Conservation (phyloP, 495 filamentous ascomycete species). For the Penicillium tannophilum region DNA sequence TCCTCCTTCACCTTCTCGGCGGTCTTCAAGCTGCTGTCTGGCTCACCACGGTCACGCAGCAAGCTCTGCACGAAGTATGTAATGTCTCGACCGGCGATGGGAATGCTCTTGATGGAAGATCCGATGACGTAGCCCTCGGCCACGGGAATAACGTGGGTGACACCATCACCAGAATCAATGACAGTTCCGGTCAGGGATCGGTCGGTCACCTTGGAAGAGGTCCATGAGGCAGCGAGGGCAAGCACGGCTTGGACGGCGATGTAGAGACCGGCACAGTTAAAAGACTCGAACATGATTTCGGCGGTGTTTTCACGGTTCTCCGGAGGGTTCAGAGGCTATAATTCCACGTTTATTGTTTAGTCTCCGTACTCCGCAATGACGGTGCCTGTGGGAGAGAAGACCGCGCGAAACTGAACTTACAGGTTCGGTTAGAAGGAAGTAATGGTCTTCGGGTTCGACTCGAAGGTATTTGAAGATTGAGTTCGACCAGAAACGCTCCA, state of each 20-base stretch:
- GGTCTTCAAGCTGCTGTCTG: slow-evolving; percentile 95
- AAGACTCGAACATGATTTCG: slow-evolving; percentile 99
- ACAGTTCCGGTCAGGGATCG: slow-evolving; percentile 97
- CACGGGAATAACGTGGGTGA: slow-evolving; percentile 98
- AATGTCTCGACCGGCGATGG: slow-evolving; percentile 94
- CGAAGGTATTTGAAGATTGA: slow-evolving; percentile 99
- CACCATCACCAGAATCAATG: slow-evolving; percentile 95
- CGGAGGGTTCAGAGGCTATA: slow-evolving; percentile 90
- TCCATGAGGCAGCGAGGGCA: slow-evolving; percentile 96
- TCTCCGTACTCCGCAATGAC: slow-evolving; percentile 13
- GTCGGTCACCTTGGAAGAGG: slow-evolving; percentile 94
- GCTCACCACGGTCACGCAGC: slow-evolving; percentile 92
- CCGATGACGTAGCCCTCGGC: slow-evolving; percentile 99
- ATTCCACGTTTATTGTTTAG: slow-evolving; percentile 16
- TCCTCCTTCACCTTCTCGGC: slow-evolving; percentile 98
- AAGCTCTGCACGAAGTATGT: slow-evolving; percentile 98
- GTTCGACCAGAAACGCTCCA: slow-evolving; percentile 99
- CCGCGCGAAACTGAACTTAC: slow-evolving; percentile 50
- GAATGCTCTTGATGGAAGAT: slow-evolving; percentile 97
- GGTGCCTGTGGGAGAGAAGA: slow-evolving; percentile 3
- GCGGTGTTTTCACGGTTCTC: slow-evolving; percentile 99
- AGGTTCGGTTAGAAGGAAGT: slow-evolving; percentile 96
- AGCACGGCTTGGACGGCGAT: slow-evolving; percentile 98
- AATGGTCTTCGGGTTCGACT: slow-evolving; percentile 97
- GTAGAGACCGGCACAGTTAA: slow-evolving; percentile 98